Evolutionary conservation across 2,329 filamentous ascomycete genomes (phyloP).

Genomic region (Sarocladium brachiariae): DNA sequence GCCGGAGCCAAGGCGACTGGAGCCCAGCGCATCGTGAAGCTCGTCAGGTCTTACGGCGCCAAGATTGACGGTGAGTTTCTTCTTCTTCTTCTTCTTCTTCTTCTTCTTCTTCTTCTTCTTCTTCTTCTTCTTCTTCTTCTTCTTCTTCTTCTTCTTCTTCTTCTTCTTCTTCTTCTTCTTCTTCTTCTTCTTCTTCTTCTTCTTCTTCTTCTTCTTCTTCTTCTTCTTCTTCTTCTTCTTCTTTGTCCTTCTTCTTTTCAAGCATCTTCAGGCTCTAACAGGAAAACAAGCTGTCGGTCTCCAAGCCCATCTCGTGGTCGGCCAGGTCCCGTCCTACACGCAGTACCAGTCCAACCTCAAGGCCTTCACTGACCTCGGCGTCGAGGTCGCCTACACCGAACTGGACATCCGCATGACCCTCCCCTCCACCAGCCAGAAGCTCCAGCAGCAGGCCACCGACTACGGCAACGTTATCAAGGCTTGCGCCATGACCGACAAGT

Average conservation of each 20-base stretch:
- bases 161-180: too few species aligned
- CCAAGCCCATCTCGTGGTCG: conserved; percentile 54
- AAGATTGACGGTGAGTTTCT: neutral
- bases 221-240: too few species aligned
- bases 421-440: conserved; percentile 33
- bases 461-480: conserved; percentile 34
- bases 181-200: too few species aligned
- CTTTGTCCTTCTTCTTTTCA: too few species aligned
- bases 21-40: conserved; percentile 1
- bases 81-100: too few species aligned
- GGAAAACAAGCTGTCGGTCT: conserved; percentile 44
- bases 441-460: conserved; percentile 39
- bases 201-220: too few species aligned
- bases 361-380: conserved; percentile 37
- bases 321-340: conserved; percentile 39
- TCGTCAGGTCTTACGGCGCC: conserved; percentile 3
- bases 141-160: too few species aligned
- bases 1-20: conserved; percentile 32
- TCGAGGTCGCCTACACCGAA: conserved; percentile 46
- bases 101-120: too few species aligned
- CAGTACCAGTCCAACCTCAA: conserved; percentile 39
- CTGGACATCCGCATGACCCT: conserved; percentile 50
- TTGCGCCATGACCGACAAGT: conserved; percentile 30
- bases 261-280: too few species aligned
- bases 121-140: too few species aligned